Percentiles rank a stretch among this genome's conserved stretches.
Conservation (phyloP, 2,329 filamentous ascomycete species). For the Nemania serpens region DNA sequence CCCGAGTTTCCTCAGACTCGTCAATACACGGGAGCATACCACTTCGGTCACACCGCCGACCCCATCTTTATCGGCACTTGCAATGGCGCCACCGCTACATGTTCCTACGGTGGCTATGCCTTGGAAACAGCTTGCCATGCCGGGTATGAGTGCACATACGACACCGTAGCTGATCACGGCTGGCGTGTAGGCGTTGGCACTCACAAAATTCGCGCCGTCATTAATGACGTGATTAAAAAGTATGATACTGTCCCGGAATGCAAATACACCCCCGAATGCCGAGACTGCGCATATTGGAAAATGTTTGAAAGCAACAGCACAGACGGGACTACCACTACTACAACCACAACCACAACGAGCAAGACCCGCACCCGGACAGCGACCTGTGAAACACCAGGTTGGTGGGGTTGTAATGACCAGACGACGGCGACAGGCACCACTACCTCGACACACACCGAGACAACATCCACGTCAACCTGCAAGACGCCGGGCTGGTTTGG, state of each 20-base stretch:
- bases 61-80: conserved; percentile 93
- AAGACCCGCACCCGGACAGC: conserved; percentile 74
- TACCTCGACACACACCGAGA: conserved; percentile 49
- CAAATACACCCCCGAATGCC: conserved; percentile 75
- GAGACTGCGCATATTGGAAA: conserved; percentile 92
- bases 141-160: conserved; percentile 85
- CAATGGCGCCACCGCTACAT: conserved; percentile 86
- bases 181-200: conserved; percentile 92
- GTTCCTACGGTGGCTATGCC: conserved; percentile 90
- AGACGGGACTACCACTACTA: conserved; percentile 68
- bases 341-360: conserved; percentile 57
- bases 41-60: conserved; percentile 95
- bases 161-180: conserved; percentile 87
- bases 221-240: conserved; percentile 81
- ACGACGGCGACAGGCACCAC: conserved; percentile 55
- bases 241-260: conserved; percentile 84
- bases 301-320: conserved; percentile 93
- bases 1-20: conserved; percentile 72
- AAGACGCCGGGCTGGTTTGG: conserved; percentile 69
- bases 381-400: conserved; percentile 89
- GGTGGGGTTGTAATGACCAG: conserved; percentile 80
- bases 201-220: conserved; percentile 87
- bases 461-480: conserved; percentile 56
- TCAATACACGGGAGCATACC: conserved; percentile 76
- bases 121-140: conserved; percentile 93